Base-by-base conservation (phyloP, 192 early-diverging fungal species). In the Allomyces macrogynus region DNA sequence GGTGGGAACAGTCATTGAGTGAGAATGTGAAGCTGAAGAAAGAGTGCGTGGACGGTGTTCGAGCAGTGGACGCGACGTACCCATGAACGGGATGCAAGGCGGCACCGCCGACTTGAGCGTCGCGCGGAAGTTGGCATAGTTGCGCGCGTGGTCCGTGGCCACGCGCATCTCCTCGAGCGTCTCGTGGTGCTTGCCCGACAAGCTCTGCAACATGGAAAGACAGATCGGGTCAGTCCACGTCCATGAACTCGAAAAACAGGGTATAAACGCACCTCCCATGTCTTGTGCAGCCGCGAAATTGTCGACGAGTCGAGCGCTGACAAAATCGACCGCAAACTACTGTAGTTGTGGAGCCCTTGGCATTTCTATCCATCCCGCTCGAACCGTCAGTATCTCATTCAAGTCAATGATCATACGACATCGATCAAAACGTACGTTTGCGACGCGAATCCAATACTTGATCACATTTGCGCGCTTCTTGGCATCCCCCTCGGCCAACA, bases 361-460 rank as follows among this genome's bases (percentile, higher is more conserved):
- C 67, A 74, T 23, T 68, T 43, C 72, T 78, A 65, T 9, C n/a
- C 14, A 40, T 3, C 5, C 0, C 5, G 32, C 32, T 8, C 32
- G 32, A 40, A 40, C 32, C 32, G 32, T 40, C 32, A 40, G 7
- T 7, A 8, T 40, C 32, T 8, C 32, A n/a, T n/a, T 8, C 7
- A 2, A 40, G 0, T n/a, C n/a, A n/a, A n/a, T 4, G 4, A 40
- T 7, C 32, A 0, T 3, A 7, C 32, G 32, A 8, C 32, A 2
- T 0, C 32, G 7, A 0, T 7, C 4, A 40, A 7, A 24, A 66
- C 23, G 22, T 69, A 76, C 74, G 22, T 73, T 73, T 0, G 68
- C 76, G 68, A 97, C 81, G 20, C 80, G 75, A 42, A 97, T 87
- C 72, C 90, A 89, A 73, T 87, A 85, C 73, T 92, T 92, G 57